Evolutionary conservation across 164 flowering plant genomes (phyloP).

Genomic region (Stephania japonica): DNA sequence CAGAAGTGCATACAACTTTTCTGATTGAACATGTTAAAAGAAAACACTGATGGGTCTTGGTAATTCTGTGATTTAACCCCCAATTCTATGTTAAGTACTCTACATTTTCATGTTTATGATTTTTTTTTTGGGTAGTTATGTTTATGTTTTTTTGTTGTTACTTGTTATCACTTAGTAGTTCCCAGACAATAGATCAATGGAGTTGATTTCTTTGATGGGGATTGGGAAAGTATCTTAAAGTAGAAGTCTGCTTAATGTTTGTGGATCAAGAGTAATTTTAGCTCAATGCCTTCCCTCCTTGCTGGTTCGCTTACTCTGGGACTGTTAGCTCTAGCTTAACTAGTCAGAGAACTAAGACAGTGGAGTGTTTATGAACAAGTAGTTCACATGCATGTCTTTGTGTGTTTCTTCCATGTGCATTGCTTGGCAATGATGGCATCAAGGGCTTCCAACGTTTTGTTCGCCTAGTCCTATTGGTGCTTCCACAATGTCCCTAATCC

Average conservation of each 20-base stretch:
- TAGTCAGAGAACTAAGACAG: not conserved
- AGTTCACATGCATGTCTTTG: slow-evolving; percentile 8
- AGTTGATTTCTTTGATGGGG: too few species aligned
- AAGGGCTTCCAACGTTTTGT: not conserved
- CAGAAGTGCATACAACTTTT: not conserved
- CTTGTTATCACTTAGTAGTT: not conserved
- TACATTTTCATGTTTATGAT: not conserved
- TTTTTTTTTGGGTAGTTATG: too few species aligned
- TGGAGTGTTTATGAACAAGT: not conserved
- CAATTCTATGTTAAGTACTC: not conserved
- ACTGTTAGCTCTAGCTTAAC: not conserved
- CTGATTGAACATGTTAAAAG: too few species aligned
- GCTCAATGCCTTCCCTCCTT: not conserved
- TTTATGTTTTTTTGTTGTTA: not conserved
- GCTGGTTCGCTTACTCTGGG: not conserved
- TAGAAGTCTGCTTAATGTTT: too few species aligned
- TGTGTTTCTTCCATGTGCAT: slow-evolving; percentile 9
- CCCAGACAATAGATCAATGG: too few species aligned
- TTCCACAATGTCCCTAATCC: slow-evolving; percentile 2
- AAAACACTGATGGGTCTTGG: too few species aligned
- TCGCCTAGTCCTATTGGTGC: not conserved
- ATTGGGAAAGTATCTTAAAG: too few species aligned
- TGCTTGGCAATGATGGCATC: not conserved
- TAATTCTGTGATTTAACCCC: not conserved
- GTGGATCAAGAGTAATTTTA: not conserved